Conservation (phyloP, 2,329 filamentous ascomycete genomes). For the Venturia oleaginea region DNA sequence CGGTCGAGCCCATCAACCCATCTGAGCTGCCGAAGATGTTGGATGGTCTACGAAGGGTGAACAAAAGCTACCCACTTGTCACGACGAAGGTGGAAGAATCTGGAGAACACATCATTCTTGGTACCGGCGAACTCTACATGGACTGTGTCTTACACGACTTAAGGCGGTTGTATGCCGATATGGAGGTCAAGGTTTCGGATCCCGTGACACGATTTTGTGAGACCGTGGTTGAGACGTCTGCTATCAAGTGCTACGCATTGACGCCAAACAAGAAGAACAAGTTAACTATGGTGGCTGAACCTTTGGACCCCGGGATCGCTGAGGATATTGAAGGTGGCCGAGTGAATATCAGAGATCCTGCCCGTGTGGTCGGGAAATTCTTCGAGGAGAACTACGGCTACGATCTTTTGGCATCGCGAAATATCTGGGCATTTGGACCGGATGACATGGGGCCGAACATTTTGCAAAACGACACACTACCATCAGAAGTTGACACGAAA, state of each 20-base stretch:
- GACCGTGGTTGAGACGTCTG: conserved; percentile 93
- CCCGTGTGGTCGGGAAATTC: conserved; percentile 88
- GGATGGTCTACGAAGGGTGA: conserved; percentile 89
- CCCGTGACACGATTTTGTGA: conserved; percentile 97
- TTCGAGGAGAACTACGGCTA: conserved; percentile 97
- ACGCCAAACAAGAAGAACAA: conserved; percentile 99
- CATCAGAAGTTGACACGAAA: conserved; percentile 90
- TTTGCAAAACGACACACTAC: conserved; percentile 90
- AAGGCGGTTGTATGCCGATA: conserved; percentile 87
- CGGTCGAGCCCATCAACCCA: conserved; percentile 95
- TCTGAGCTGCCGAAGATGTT: conserved; percentile 98
- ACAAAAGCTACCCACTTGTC: conserved; percentile 94
- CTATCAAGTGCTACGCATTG: conserved; percentile 94
- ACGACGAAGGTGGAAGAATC: conserved; percentile 97
- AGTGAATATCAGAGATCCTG: conserved; percentile 86
- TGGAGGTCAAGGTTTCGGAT: conserved; percentile 98
- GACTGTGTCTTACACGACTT: conserved; percentile 96
- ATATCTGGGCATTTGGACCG: conserved; percentile 97
- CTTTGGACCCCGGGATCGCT: conserved; percentile 87
- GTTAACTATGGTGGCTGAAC: conserved; percentile 96
- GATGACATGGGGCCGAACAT: conserved; percentile 94
- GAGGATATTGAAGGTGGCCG: conserved; percentile 86
- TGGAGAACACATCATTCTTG: conserved; percentile 88
- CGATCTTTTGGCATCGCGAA: conserved; percentile 87
- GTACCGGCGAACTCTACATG: conserved; percentile 98